Percentiles rank a stretch among this genome's conserved stretches.
Evolutionary conservation across 257 asterid species (phyloP).

Genomic region (Gentiana dahurica): DNA sequence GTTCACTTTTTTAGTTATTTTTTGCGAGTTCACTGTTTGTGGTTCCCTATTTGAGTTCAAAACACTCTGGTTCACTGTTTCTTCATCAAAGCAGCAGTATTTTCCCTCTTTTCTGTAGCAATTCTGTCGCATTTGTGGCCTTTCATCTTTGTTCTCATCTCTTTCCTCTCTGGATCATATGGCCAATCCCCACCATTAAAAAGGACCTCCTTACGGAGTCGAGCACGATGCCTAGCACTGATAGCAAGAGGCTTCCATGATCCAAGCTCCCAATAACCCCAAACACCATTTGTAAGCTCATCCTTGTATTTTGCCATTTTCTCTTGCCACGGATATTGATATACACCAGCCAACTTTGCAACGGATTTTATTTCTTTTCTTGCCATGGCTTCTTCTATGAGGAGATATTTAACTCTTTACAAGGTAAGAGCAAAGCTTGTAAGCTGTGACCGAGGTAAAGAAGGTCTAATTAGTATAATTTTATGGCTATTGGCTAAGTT

Average conservation of each 20-base stretch:
- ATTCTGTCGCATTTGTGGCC: constrained; percentile 81
- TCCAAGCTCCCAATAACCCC: constrained; percentile 99
- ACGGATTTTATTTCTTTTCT: constrained; percentile 56
- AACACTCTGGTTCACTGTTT: background rate
- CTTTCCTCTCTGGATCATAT: constrained; percentile 76
- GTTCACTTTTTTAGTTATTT: no score
- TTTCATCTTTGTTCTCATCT: constrained; percentile 72
- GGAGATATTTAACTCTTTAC: constrained; percentile 7
- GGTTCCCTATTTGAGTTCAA: no score
- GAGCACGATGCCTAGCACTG: constrained; percentile 76
- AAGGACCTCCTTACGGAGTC: constrained; percentile 76
- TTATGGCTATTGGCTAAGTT: background rate
- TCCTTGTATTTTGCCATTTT: constrained; percentile 60
- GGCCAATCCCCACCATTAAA: constrained; percentile 82
- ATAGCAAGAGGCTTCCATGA: constrained; percentile 82
- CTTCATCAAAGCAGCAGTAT: constrained; percentile 46
- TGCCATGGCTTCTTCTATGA: constrained; percentile 40
- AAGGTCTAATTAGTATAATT: background rate
- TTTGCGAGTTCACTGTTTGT: no score
- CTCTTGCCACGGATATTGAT: constrained; percentile 67
- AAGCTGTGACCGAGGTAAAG: background rate
- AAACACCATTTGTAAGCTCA: constrained; percentile 85
- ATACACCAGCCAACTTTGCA: constrained; percentile 59
- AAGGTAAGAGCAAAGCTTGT: background rate
- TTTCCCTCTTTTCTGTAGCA: constrained; percentile 78